These are phyloP conservation scores for Neospermospora avenae DNA, from an alignment of 2,329 filamentous ascomycete genomes.

Conservation along the genomic window DNA sequence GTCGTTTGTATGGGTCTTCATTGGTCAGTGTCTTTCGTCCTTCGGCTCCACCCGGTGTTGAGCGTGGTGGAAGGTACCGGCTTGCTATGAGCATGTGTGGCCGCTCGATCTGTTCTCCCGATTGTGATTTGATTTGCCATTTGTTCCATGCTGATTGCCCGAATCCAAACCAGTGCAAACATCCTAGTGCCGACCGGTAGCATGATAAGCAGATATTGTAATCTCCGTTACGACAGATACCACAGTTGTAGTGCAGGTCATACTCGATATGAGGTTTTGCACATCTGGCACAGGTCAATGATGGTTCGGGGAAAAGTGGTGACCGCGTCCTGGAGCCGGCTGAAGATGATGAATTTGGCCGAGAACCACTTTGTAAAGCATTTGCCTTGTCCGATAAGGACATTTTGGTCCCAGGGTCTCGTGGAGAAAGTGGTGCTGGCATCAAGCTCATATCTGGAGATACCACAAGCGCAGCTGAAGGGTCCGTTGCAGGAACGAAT, in stretches of 20 bases:
- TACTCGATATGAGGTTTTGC: conserved; percentile 73
- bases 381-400: conserved; percentile 31
- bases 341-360: conserved; percentile 33
- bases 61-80: conserved; percentile 52
- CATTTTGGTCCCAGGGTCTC: conserved; percentile 15
- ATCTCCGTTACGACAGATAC: conserved; percentile 62
- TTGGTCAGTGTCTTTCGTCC: conserved; percentile 57
- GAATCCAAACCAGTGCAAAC: conserved; percentile 86
- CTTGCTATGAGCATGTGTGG: conserved; percentile 58
- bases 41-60: conserved; percentile 49
- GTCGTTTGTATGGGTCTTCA: conserved; percentile 63
- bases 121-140: conserved; percentile 54
- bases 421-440: conserved; percentile 32
- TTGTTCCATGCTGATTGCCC: conserved; percentile 66
- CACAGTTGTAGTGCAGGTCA: conserved; percentile 81
- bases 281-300: conserved; percentile 71
- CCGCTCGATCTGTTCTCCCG: conserved; percentile 38
- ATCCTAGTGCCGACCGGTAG: conserved; percentile 74
- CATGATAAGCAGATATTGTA: conserved; percentile 81
- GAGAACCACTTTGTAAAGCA: conserved; percentile 31
- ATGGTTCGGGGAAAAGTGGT: conserved; percentile 64
- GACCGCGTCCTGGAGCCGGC: conserved; percentile 29
- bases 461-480: conserved; percentile 14
- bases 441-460: conserved; percentile 27
- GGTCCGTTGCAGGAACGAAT: conserved; percentile 20